A percentile compares a stretch with the other conserved stretches of the same genome.
These are phyloP conservation scores for Huntiella omanensis DNA, from an alignment of 2,329 filamentous ascomycete genomes.

Conservation along the genomic window DNA sequence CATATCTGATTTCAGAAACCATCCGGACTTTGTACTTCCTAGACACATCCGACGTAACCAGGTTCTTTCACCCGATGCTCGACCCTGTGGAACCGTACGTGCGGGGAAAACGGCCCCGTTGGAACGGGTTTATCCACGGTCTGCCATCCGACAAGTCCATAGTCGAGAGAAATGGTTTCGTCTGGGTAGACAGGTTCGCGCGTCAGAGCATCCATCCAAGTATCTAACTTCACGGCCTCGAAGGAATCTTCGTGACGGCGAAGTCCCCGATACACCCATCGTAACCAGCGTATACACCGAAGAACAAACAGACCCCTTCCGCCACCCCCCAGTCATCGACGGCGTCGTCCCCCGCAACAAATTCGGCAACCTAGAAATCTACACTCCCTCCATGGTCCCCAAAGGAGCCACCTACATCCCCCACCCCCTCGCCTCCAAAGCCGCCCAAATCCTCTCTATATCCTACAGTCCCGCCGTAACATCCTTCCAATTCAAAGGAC, in stretches of 20 bases:
- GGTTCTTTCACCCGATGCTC: slow-evolving; percentile 52
- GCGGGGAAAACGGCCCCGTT: slow-evolving; percentile 42
- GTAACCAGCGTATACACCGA: slow-evolving; percentile 38
- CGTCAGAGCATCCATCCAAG: slow-evolving; percentile 67
- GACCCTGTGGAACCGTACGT: slow-evolving; percentile 58
- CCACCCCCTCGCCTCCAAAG: slow-evolving; percentile 41
- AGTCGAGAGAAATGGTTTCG: slow-evolving; percentile 85
- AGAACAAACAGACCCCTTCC: slow-evolving; percentile 54
- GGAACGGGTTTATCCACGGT: slow-evolving; percentile 66
- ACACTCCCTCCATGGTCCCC: slow-evolving; percentile 82
- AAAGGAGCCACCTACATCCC: slow-evolving; percentile 56
- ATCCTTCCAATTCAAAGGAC: slow-evolving; percentile 73
- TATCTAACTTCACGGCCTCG: slow-evolving; percentile 26
- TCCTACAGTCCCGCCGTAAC: slow-evolving; percentile 83
- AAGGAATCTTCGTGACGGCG: slow-evolving; percentile 16
- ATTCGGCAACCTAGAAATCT: slow-evolving; percentile 87
- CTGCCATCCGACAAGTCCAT: slow-evolving; percentile 59
- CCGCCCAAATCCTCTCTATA: slow-evolving; percentile 56
- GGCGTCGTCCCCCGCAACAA: slow-evolving; percentile 74
- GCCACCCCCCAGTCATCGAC: slow-evolving; percentile 53
- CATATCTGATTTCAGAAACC: slow-evolving; percentile 71
- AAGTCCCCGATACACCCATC: slow-evolving; percentile 14
- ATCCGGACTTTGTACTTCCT: slow-evolving; percentile 68
- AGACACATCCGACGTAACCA: slow-evolving; percentile 64
- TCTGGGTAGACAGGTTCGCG: slow-evolving; percentile 59